Evolutionary conservation across 306 rosid species (phyloP), one percentile per base, ranked within the genome.

Genomic region (Abrus pulchellus): DNA sequence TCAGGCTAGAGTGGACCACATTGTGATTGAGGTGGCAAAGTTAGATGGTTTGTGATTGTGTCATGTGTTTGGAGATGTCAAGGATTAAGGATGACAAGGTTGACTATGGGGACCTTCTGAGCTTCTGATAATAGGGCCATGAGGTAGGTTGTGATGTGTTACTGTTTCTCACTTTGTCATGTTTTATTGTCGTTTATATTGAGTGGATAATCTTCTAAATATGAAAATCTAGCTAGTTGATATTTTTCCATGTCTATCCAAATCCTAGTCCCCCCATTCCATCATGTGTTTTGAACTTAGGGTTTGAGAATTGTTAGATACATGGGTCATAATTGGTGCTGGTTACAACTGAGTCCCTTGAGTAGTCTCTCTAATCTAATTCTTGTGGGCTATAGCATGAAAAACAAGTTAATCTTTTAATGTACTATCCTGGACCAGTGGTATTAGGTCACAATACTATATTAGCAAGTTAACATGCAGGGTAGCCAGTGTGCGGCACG

Each of bases 81-180:
- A 72, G 67, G 41, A 74, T 66, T 14, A 66, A 72, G 67, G 41
- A 74, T 57, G 79, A 56, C 56, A 33, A 36, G 81, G 70, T 75
- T 82, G 85, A 82, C 81, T 67, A 45, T 53, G 20, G 45, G 45
- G 57, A 48, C 13, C 10, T 14, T 27, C 27, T 28, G 1, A 12
- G 1, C 13, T 72, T 27, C 10, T 40, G 9, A 38, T 43, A 7
- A 41, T 6, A 1, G 56, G 70, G 47, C 11, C 13, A 11, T 14
- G 28, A 45, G 57, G 32, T 7, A 32, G 47, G 3, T 27, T 55
- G 34, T 52, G 28, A 2, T 38, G 64, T 41, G 7, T 40, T 54
- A 11, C 41, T 75, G 36, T 36, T 55, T 55, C 43, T 27, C 45
- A 66, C 7, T 77, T 68, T 69, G 69, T 79, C 83, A 47, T 62